Conservation (phyloP, 176 grass and related monocot species). For the Oryza brachyantha region DNA sequence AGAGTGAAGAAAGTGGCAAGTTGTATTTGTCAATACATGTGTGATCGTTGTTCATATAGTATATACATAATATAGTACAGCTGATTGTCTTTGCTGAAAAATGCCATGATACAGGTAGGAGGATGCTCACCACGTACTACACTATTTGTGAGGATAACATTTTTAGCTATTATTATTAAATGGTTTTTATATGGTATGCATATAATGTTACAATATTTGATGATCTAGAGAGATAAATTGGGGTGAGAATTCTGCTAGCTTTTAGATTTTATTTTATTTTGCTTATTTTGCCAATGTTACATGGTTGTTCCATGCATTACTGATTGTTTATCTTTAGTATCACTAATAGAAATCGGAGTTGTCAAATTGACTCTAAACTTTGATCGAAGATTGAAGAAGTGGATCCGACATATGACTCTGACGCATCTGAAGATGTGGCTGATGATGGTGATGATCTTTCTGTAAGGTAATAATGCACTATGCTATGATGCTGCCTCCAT, state of each 20-base stretch:
- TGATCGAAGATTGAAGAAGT: constrained; percentile 69
- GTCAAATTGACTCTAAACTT: constrained; percentile 56
- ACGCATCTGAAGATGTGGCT: constrained; percentile 59
- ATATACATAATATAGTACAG: background rate
- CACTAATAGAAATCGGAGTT: constrained; percentile 34
- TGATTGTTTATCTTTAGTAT: constrained; percentile 42
- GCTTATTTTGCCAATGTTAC: background rate
- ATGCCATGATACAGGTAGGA: background rate
- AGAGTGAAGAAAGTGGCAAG: constrained; percentile 1
- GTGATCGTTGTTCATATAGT: background rate
- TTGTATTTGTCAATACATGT: background rate
- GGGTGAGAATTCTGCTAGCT: background rate
- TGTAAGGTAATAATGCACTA: constrained; percentile 58
- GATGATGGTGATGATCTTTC: constrained; percentile 75
- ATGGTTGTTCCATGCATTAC: constrained; percentile 33
- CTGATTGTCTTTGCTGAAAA: constrained; percentile 7
- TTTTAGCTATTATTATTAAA: constrained; percentile 5
- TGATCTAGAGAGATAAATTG: constrained; percentile 13
- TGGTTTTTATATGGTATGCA: background rate
- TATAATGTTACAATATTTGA: background rate
- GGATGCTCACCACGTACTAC: background rate
- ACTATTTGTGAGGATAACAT: constrained; percentile 3
- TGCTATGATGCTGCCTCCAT: constrained; percentile 9
- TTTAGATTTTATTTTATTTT: background rate
- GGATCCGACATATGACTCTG: constrained; percentile 51